Conservation (phyloP, 2,329 filamentous ascomycete species). For the Hypoxylon sp. region DNA sequence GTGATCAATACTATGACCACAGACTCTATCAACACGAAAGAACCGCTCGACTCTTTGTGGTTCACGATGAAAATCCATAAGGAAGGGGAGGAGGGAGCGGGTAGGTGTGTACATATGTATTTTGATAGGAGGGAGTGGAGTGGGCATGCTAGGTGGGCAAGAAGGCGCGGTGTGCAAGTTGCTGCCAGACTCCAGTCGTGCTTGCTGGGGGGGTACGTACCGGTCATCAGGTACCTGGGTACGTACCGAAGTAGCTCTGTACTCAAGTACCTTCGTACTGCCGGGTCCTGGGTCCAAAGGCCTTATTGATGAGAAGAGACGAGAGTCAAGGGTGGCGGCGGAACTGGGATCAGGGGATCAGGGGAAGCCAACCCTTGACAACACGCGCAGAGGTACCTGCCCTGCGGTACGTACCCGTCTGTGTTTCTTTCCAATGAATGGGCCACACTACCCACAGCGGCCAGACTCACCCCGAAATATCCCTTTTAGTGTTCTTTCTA, state of each 20-base stretch:
- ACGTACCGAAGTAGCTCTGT: conserved; percentile 25
- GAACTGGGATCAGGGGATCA: conserved; percentile 46
- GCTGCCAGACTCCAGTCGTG: conserved; percentile 10
- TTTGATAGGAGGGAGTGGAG: conserved; percentile 48
- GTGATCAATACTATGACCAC: conserved; percentile 43
- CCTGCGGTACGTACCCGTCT: conserved; percentile 28
- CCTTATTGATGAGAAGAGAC: conserved; percentile 20
- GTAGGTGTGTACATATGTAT: conserved; percentile 53
- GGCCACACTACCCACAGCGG: conserved; percentile 36
- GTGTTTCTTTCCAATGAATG: conserved; percentile 38
- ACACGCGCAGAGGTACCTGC: conserved; percentile 42
- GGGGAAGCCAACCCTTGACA: conserved; percentile 44
- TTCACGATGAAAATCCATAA: conserved; percentile 43
- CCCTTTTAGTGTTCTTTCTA: conserved; percentile 43
- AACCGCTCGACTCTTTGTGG: conserved; percentile 41
- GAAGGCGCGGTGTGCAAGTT: conserved; percentile 49
- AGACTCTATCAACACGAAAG: conserved; percentile 32
- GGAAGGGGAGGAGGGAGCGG: conserved; percentile 46
- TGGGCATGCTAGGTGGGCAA: conserved; percentile 43
- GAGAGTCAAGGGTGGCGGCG: conserved; percentile 39
- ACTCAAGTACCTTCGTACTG: conserved; percentile 27
- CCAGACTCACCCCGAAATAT: conserved; percentile 39
- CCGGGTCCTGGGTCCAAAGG: conserved; percentile 32
- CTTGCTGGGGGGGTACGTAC: conserved; percentile 40
- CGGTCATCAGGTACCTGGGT: conserved; percentile 20